Conservation (phyloP, 208 protist species). For the Leptomonas pyrrhocoris region DNA sequence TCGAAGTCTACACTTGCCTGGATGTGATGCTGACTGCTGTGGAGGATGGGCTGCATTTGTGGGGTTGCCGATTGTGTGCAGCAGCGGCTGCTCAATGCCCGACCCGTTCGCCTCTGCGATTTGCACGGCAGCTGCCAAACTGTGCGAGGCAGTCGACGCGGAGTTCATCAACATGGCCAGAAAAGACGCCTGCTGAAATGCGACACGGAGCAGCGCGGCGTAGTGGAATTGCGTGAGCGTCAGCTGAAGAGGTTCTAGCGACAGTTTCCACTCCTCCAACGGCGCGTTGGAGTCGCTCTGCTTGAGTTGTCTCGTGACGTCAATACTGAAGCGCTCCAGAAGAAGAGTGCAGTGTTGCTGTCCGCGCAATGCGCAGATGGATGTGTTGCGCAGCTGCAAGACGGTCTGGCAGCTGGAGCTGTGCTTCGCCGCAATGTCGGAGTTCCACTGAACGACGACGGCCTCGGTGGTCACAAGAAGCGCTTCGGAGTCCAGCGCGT, state of each 20-base stretch:
- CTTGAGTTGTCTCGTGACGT: slow-evolving; percentile 11
- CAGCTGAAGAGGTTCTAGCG: slow-evolving; percentile 29
- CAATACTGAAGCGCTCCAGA: slow-evolving; percentile 17
- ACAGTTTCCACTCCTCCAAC: slow-evolving; percentile 28
- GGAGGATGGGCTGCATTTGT: too few relatives aligned
- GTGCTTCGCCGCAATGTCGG: background rate
- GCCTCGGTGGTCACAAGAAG: slow-evolving; percentile 20
- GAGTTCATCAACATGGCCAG: slow-evolving; percentile 11
- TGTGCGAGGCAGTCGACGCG: slow-evolving; percentile 16
- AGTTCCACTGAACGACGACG: slow-evolving; percentile 19
- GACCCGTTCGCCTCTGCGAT: too few relatives aligned
- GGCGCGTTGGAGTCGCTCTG: background rate
- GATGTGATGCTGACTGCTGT: background rate
- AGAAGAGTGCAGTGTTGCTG: slow-evolving; percentile 10
- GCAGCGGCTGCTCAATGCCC: too few relatives aligned
- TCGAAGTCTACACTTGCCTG: background rate
- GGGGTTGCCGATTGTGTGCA: too few relatives aligned
- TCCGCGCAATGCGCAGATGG: slow-evolving; percentile 20
- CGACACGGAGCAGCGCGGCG: slow-evolving; percentile 25
- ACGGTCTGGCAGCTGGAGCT: slow-evolving; percentile 7
- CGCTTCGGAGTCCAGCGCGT: slow-evolving; percentile 5
- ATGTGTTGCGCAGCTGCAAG: slow-evolving; percentile 23
- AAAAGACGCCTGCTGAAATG: slow-evolving; percentile 29
- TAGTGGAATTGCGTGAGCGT: slow-evolving; percentile 33
- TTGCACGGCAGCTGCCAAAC: background rate